Evolutionary conservation across 2,329 filamentous ascomycete species (phyloP), one percentile per base, ranked within the genome.

Genomic region (Fusarium multiceps): DNA sequence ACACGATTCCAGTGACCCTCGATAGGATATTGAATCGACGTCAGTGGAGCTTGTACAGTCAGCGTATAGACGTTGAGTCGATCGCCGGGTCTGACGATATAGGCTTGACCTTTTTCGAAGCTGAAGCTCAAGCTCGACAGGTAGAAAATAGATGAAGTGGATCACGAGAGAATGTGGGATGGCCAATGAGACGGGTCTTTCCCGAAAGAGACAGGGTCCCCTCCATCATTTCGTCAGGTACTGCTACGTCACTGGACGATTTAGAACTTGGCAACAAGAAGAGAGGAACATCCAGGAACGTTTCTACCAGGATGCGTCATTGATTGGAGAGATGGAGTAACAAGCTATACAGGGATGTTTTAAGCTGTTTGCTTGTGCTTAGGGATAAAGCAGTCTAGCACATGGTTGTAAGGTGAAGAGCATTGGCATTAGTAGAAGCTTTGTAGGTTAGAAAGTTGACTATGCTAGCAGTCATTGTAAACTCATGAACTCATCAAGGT

Each of bases 161-260:
- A 50, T 55, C 68, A 68, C 49, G 53, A 67, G 58, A 57, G 63
- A 37, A 54, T 10, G 48, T 25, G 20, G 27, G 34, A 41, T 54
- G 49, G 11, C 71, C 71, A 73, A 73, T 73, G 14, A 55, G 30
- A 30, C n/a, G 20, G 13, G 2, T 41, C 37, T 47, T 32, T 27
- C 2, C 20, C 20, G 10, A 9, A 25, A 49, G 63, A 62, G 51
- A 61, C 68, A 73, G 68, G 71, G 65, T 61, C 65, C 64, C 65
- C 34, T 42, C 49, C 48, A 50, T 50, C 48, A 30, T 50, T 49
- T 55, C 47, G 37, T 49, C 59, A 72, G 66, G 69, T 59, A 72
- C 69, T 49, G 62, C 61, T 62, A 72, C 70, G 70, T 72, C 70
- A 72, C 70, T 62, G 48, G 55, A 55, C 42, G 48, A 54, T 68